A percentile compares a stretch with the other conserved stretches of the same genome.
These are phyloP conservation scores for Ambrosia trifida DNA, from an alignment of 129 eudicot genomes.

Conservation along the genomic window DNA sequence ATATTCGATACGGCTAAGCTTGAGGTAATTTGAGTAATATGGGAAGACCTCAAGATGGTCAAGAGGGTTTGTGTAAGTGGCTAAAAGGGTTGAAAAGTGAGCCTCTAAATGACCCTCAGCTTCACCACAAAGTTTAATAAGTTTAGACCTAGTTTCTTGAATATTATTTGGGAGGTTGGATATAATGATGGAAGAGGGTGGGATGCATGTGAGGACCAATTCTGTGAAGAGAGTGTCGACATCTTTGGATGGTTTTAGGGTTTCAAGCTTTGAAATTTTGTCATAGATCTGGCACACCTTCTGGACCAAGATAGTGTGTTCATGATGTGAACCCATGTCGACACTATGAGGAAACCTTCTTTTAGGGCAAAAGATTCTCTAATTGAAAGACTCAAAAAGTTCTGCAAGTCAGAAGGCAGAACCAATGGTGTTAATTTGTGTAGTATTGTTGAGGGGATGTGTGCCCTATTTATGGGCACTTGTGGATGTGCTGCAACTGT, in stretches of 20 bases:
- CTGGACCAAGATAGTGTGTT: conserved; percentile 49
- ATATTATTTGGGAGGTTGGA: conserved; percentile 43
- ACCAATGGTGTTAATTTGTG: conserved; percentile 32
- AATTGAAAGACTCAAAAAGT: conserved; percentile 21
- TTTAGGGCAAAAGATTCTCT: conserved; percentile 28
- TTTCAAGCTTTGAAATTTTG: conserved; percentile 71
- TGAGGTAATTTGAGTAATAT: conserved; percentile 72
- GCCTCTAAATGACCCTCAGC: conserved; percentile 78
- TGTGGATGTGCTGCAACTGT: conserved; percentile 34
- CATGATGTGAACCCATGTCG: conserved; percentile 72
- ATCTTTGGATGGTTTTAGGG: conserved; percentile 75
- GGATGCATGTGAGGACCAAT: conserved; percentile 71
- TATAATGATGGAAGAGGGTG: conserved; percentile 65
- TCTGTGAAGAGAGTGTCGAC: conserved; percentile 80
- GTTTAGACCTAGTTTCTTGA: conserved; percentile 65
- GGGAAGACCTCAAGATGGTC: conserved; percentile 71
- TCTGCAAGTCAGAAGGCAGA: conserved; percentile 27
- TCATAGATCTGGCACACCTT: conserved; percentile 60
- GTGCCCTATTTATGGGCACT: conserved; percentile 59
- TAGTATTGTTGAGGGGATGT: conserved; percentile 26
- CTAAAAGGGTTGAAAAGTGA: conserved; percentile 67
- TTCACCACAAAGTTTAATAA: conserved; percentile 68
- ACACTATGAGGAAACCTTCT: conserved; percentile 48
- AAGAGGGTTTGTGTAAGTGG: conserved; percentile 52
- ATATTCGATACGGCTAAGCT: conserved; percentile 63